Base-by-base conservation (phyloP, 805 yeast genomes). In the Candida maris region DNA sequence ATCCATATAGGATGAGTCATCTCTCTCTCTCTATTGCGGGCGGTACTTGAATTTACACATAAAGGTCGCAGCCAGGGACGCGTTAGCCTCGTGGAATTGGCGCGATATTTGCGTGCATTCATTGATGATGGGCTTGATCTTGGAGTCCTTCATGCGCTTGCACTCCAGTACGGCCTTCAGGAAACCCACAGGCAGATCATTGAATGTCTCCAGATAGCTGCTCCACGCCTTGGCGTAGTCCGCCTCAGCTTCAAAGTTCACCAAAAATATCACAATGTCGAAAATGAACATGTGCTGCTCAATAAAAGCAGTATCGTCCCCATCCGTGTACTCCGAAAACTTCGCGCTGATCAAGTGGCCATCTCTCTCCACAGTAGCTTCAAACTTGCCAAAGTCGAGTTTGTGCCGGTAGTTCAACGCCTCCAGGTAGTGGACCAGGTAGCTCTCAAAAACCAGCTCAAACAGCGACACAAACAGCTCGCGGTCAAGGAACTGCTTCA, bases 181-280 rank as follows among this genome's bases (percentile, higher is more conserved):
- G 51, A 87, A 74, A 34, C 75, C 81, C 6, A 81, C 62, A 0
- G 95, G 88, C 39, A 89, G 79, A 56, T 86, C 88, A 63, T 86
- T 80, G 64, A 81, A 87, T 27, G 72, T 73, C 9, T 67, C 65
- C 35, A 87, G 64, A 25, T 84, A 73, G 29, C 72, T 76, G 7
- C 32, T 32, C 56, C 55, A 56, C 26, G 43, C 51, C 58, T 50
- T 66, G n/a, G 71, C 50, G 18, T 79, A 64, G 21, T 70, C 74
- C n/a, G 66, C 70, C 6, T 65, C 61, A 3, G 64, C 59, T 48
- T 72, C 55, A 27, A 73, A 58, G 5, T 64, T 70, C 28, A 79
- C 61, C 32, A 80, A 59, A 30, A 79, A 83, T 55, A 79, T 67
- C 38, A 84, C 64, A 38, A 70, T 69, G 49, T 82, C 89, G 57